Evolutionary conservation across 805 yeast species (phyloP).

Genomic region (Komagataella populi): DNA sequence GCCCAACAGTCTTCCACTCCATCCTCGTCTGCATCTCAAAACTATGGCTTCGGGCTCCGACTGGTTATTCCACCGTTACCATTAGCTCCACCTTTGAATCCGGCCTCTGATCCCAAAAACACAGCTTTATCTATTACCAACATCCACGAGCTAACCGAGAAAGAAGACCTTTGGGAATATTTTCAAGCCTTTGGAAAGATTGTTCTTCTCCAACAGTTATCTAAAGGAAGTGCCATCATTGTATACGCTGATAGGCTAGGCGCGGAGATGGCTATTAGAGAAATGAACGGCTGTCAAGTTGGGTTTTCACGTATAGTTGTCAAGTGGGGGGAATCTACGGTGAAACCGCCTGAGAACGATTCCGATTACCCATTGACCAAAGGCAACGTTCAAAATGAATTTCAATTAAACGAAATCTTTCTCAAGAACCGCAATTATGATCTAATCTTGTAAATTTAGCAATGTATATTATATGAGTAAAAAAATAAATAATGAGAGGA

Average conservation of each 20-base stretch:
- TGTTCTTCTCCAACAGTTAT: conserved; percentile 57
- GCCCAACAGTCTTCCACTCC: not conserved
- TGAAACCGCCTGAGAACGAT: conserved; percentile 7
- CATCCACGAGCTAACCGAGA: conserved; percentile 40
- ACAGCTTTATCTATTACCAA: conserved; percentile 78
- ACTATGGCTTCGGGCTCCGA: conserved; percentile 5
- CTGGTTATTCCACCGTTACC: conserved; percentile 14
- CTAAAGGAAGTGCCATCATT: conserved; percentile 80
- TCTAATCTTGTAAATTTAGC: conserved; percentile 1
- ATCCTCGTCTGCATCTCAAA: not conserved
- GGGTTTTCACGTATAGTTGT: conserved; percentile 68
- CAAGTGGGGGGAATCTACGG: conserved; percentile 56
- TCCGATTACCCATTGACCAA: conserved; percentile 2
- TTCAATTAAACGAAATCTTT: conserved; percentile 8
- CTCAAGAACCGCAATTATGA: not conserved
- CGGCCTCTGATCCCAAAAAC: conserved; percentile 61
- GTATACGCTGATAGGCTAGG: conserved; percentile 65
- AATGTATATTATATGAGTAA: conserved; percentile 4
- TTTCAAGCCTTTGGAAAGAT: conserved; percentile 64
- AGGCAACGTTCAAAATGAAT: conserved; percentile 5
- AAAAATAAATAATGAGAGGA: conserved; percentile 4
- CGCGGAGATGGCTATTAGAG: conserved; percentile 76
- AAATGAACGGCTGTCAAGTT: conserved; percentile 84
- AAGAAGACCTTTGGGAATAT: conserved; percentile 43
- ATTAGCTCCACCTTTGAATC: conserved; percentile 35